Evolutionary conservation across 1,284 basidiomycete genomes (phyloP), one percentile per base, ranked within the genome.

Genomic region (Mycena sp.): DNA sequence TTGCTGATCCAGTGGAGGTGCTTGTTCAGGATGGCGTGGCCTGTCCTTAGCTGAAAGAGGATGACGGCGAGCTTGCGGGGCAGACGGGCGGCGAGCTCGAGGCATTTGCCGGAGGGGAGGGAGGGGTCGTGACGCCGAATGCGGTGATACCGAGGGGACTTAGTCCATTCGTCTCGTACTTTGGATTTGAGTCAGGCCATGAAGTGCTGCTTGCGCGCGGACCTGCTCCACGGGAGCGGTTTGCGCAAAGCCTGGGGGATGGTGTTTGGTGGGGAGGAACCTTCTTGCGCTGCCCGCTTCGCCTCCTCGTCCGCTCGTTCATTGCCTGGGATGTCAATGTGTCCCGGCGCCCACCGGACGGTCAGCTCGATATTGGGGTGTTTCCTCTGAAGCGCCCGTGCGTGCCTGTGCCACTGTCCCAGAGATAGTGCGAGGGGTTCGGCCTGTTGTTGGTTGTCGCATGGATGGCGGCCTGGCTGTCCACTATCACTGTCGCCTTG

Each of bases 271-370:
- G 11, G 9, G 6, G 45, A 43, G 0, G 57, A 59, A 4, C 28
- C 29, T 17, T 38, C n/a, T 3, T 23, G 5, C 2, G 59, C 64
- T 17, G 64, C 64, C 17, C 19, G 6, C 25, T 62, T 61, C 1
- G 59, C 64, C 26, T 58, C 64, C 38, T 48, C 50, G 35, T 62
- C 59, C 4, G 64, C 64, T 1, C 50, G 29, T 21, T 65, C 54
- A 26, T 65, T 65, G 0, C 64, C 64, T 16, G 26, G 3, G 3
- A 65, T 54, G 38, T 35, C 64, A 7, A 7, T 40, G 52, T 73
- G 72, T 5, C 72, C 72, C 16, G 67, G 65, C 12, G 69, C 59
- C 72, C 72, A 73, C 1, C 53, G 38, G 1, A 64, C 2, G 0
- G 45, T 64, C 16, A 60, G 25, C 10, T 3, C 9, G 1, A 35